A percentile compares a stretch with the other conserved stretches of the same genome.
phyloP scores from a whole-genome alignment of 1,284 basidiomycete genomes.

The Leccinum fuscescens region DNA sequence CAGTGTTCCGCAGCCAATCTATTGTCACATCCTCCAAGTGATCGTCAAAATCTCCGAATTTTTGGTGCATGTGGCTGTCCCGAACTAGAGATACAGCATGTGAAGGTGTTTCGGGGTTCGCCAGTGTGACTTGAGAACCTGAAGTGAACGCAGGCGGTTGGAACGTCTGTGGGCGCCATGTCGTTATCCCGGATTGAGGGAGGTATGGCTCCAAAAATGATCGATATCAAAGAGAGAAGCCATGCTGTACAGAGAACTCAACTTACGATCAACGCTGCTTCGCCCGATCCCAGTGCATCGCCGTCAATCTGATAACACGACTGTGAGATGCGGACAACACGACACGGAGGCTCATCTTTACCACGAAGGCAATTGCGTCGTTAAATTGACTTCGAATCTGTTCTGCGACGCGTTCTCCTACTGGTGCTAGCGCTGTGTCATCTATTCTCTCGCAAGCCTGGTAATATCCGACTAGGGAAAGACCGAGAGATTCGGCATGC shows the following conservation, averaged over 20 bases:
- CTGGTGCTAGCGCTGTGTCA: constrained; percentile 56
- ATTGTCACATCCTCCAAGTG: constrained; percentile 72
- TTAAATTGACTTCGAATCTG: constrained; percentile 51
- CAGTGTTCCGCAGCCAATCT: constrained; percentile 60
- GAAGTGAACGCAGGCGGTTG: constrained; percentile 42
- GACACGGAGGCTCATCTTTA: constrained; percentile 30
- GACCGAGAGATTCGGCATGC: constrained; percentile 48
- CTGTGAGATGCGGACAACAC: constrained; percentile 6
- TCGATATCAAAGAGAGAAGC: constrained; percentile 5
- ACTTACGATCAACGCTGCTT: constrained; percentile 57
- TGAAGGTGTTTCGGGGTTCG: constrained; percentile 41
- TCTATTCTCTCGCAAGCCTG: constrained; percentile 64
- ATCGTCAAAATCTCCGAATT: constrained; percentile 75
- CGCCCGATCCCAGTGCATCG: constrained; percentile 47
- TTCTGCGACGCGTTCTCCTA: constrained; percentile 59
- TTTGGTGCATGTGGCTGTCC: constrained; percentile 46
- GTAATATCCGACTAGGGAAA: constrained; percentile 67
- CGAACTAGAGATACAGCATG: constrained; percentile 49
- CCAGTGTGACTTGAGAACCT: constrained; percentile 47
- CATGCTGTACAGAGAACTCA: not conserved
- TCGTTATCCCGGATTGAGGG: constrained; percentile 35
- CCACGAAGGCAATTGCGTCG: constrained; percentile 64
- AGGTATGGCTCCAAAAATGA: constrained; percentile 45
- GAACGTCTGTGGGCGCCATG: constrained; percentile 45
- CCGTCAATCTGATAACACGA: constrained; percentile 50